Percentiles rank a stretch among this genome's conserved stretches.
Conservation (phyloP, 2,329 filamentous ascomycete species). For the Calycina herbarum region DNA sequence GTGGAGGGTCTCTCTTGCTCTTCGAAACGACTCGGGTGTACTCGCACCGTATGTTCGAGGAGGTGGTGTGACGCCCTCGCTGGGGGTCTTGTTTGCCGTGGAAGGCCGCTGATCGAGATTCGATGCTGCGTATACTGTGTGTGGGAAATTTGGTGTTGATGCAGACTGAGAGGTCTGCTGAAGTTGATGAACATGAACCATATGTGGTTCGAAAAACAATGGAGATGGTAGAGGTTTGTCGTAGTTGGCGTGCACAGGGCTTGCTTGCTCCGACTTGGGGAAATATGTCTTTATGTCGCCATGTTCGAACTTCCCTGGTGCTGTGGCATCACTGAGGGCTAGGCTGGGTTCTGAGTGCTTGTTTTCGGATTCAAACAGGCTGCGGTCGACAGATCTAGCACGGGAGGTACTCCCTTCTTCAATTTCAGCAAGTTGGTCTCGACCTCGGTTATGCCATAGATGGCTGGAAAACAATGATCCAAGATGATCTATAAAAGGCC, state of each 20-base stretch:
- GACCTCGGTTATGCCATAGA: constrained; percentile 24
- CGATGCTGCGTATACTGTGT: constrained; percentile 31
- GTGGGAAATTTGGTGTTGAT: constrained; percentile 31
- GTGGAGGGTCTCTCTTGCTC: constrained; percentile 38
- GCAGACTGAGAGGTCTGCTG: constrained; percentile 21
- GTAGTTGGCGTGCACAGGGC: constrained; percentile 21
- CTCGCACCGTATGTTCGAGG: constrained; percentile 42
- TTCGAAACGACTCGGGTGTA: constrained; percentile 43
- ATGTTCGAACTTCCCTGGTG: constrained; percentile 51
- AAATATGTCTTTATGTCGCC: constrained; percentile 17
- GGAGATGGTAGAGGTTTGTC: constrained; percentile 32
- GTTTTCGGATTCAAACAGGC: constrained; percentile 57
- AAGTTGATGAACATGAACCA: constrained; percentile 28
- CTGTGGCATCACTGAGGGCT: constrained; percentile 60
- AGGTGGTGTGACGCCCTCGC: constrained; percentile 40
- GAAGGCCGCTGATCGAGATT: constrained; percentile 48
- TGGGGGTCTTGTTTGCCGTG: constrained; percentile 47
- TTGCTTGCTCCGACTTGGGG: constrained; percentile 28
- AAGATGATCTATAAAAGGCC: constrained; percentile 33
- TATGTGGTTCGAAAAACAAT: constrained; percentile 33
- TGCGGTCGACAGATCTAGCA: constrained; percentile 64
- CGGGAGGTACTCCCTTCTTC: constrained; percentile 52
- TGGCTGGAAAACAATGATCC: constrained; percentile 31
- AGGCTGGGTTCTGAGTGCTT: constrained; percentile 66
- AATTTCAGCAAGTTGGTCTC: constrained; percentile 37